phyloP scores from a whole-genome alignment of 768 basidiomycete genomes.

The Chalciporus pseudorubinellus region DNA sequence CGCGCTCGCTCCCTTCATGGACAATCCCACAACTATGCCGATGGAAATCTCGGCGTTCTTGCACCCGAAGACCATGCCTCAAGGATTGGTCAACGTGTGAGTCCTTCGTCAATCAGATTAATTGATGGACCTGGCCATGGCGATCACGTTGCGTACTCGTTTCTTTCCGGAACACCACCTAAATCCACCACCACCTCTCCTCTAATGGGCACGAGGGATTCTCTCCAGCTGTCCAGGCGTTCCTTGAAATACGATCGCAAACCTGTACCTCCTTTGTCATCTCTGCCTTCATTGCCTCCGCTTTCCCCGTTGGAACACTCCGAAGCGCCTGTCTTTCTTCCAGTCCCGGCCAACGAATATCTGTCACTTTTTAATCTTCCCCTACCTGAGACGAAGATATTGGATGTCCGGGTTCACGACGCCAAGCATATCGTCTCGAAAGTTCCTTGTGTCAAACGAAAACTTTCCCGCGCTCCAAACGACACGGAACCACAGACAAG shows the following conservation, averaged over 20 bases:
- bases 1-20: neutral
- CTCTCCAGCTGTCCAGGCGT: constrained; percentile 25
- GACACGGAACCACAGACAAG: neutral
- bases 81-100: constrained; percentile 7
- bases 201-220: constrained; percentile 25
- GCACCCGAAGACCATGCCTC: neutral
- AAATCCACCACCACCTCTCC: constrained; percentile 17
- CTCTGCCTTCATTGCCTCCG: constrained; percentile 17
- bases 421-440: neutral
- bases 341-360: neutral
- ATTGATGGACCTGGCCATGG: constrained; percentile 15
- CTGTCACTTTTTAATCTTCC: constrained; percentile 22
- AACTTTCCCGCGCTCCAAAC: neutral
- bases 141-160: constrained; percentile 19
- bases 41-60: neutral
- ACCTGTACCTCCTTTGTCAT: constrained; percentile 20
- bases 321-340: neutral
- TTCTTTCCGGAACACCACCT: constrained; percentile 25
- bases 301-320: neutral
- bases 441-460: neutral
- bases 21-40: constrained; percentile 1
- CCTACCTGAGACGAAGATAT: constrained; percentile 5
- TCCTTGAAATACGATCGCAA: constrained; percentile 12
- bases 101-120: constrained; percentile 26
- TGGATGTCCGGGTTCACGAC: neutral